These are phyloP conservation scores for Blepharisma undulans DNA, from an alignment of 169 alveolate species.

Conservation along the genomic window DNA sequence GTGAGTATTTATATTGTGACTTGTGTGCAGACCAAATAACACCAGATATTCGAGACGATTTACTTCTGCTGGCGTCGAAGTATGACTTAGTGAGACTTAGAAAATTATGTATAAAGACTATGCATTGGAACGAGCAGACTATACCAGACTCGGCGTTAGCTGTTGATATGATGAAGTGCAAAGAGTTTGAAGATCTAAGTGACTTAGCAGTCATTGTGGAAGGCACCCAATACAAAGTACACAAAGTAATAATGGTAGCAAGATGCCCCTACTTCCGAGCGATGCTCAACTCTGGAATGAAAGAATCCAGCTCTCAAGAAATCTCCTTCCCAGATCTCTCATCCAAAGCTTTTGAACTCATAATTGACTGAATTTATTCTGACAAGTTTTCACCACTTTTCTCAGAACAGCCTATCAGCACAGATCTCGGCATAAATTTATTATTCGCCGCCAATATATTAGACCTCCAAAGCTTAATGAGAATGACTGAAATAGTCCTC, in stretches of 20 bases:
- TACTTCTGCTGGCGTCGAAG: background rate
- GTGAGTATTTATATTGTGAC: conserved; percentile 40
- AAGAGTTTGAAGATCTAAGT: background rate
- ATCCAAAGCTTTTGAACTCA: conserved; percentile 7
- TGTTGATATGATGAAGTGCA: background rate
- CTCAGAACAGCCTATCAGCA: background rate
- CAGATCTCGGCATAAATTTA: background rate
- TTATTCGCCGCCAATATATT: conserved; percentile 25
- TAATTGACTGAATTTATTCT: conserved; percentile 35
- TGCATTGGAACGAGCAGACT: background rate
- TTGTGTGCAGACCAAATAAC: conserved; percentile 9
- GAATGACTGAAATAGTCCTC: conserved; percentile 27
- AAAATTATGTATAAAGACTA: background rate
- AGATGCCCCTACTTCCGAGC: conserved; percentile 39
- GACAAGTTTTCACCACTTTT: conserved; percentile 35
- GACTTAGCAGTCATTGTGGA: conserved; percentile 26
- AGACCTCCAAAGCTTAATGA: conserved; percentile 17
- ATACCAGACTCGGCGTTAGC: conserved; percentile 30
- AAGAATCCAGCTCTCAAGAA: background rate
- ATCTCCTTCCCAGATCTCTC: background rate
- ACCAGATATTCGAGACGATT: background rate
- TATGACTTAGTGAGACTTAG: conserved; percentile 21
- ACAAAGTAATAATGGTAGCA: conserved; percentile 35
- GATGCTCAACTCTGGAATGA: conserved; percentile 35
- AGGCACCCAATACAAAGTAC: background rate